phyloP scores from a whole-genome alignment of 169 alveolate genomes.

The Plasmodium malariae region DNA sequence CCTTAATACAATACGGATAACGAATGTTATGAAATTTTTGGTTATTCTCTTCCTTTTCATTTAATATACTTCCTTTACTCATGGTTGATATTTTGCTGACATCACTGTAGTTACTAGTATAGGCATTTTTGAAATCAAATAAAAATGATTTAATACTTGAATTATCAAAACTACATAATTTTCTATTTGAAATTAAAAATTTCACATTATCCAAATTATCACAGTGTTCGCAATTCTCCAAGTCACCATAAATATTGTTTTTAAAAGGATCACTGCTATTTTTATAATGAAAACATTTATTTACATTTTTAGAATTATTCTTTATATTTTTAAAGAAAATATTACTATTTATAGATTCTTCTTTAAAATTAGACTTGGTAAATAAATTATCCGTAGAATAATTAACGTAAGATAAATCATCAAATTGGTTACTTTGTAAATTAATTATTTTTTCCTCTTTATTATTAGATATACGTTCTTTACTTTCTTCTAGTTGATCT shows the following conservation, averaged over 20 bases:
- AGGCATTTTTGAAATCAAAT: not conserved
- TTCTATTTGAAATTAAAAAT: constrained; percentile 5
- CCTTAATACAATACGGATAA: too few species aligned
- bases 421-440: not conserved
- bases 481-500: constrained; percentile 6
- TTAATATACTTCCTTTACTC: too few species aligned
- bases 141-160: not conserved
- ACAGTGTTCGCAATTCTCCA: not conserved
- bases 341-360: not conserved
- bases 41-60: too few species aligned
- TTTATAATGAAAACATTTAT: not conserved
- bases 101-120: not conserved
- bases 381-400: not conserved
- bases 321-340: not conserved
- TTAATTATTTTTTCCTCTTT: not conserved
- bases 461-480: not conserved
- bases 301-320: not conserved
- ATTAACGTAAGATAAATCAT: not conserved
- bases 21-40: too few species aligned
- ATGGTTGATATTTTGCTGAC: too few species aligned
- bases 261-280: not conserved
- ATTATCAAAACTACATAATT: not conserved
- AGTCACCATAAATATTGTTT: not conserved
- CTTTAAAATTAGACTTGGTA: not conserved
- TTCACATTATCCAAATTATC: not conserved